phyloP scores from a whole-genome alignment of 2,329 filamentous ascomycete genomes.

The Colletotrichum cordylinicola region DNA sequence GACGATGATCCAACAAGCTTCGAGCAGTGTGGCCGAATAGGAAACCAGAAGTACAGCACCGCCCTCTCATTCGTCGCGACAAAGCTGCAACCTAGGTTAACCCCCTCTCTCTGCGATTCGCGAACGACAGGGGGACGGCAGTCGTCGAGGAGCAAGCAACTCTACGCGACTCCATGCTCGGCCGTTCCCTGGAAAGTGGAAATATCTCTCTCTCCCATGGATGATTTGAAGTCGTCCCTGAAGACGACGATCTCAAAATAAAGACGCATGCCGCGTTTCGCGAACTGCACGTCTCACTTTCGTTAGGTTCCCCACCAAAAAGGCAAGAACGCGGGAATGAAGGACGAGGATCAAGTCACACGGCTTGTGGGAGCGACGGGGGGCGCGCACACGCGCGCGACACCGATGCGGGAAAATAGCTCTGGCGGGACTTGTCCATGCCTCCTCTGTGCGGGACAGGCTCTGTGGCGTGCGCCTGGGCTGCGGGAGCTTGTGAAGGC shows the following conservation, averaged over 20 bases:
- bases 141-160: not conserved
- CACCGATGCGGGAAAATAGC: not conserved
- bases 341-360: not conserved
- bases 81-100: not conserved
- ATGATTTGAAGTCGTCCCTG: not conserved
- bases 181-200: not conserved
- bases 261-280: not conserved
- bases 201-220: not conserved
- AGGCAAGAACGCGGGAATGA: not conserved
- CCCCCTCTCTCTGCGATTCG: not conserved
- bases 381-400: not conserved
- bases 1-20: not conserved
- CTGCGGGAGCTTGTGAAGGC: not conserved
- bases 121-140: slow-evolving; percentile 22
- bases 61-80: slow-evolving; percentile 26
- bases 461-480: not conserved
- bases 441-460: not conserved
- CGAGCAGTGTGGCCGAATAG: slow-evolving; percentile 24
- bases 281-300: not conserved
- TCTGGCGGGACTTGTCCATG: not conserved
- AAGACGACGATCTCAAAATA: not conserved
- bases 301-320: not conserved
- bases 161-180: not conserved
- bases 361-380: not conserved
- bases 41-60: slow-evolving; percentile 17